phyloP scores from a whole-genome alignment of 2,329 filamentous ascomycete genomes.

The Arachnomyces sp. region DNA sequence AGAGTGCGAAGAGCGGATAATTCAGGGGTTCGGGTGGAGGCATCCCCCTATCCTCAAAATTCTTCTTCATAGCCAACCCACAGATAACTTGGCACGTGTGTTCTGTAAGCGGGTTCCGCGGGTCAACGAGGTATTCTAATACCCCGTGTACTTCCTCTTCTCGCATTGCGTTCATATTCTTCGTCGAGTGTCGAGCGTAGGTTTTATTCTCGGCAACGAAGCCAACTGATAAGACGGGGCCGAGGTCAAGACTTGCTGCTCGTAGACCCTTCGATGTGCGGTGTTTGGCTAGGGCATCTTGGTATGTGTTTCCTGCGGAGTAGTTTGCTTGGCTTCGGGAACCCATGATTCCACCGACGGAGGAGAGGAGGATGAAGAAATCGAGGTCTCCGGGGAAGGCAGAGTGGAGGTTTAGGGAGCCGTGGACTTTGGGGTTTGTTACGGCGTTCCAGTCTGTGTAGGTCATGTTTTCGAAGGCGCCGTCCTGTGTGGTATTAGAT shows the following conservation, averaged over 20 bases:
- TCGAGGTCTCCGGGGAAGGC: constrained; percentile 24
- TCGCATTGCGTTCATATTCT: constrained; percentile 8
- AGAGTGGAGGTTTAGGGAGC: constrained; percentile 29
- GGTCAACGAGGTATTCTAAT: constrained; percentile 13
- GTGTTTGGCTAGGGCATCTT: constrained; percentile 28
- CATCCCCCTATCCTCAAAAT: constrained; percentile 11
- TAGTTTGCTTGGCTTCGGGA: constrained; percentile 41
- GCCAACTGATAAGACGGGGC: constrained; percentile 26
- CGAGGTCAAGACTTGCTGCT: constrained; percentile 22
- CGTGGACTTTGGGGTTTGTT: constrained; percentile 33
- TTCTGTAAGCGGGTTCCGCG: constrained; percentile 9
- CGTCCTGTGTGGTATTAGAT: constrained; percentile 14
- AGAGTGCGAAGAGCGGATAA: constrained; percentile 18
- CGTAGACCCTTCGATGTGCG: constrained; percentile 17
- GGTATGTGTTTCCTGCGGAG: constrained; percentile 31
- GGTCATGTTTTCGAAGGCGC: constrained; percentile 33
- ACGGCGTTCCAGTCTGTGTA: constrained; percentile 31
- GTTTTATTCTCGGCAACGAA: constrained; percentile 23
- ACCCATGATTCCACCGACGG: constrained; percentile 36
- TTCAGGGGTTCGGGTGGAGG: constrained; percentile 16
- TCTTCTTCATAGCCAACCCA: constrained; percentile 12
- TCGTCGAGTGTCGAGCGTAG: constrained; percentile 6
- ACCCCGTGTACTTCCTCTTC: constrained; percentile 15
- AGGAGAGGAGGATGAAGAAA: constrained; percentile 38
- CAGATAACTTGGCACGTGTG: constrained; percentile 13